Base-by-base conservation (phyloP, 2,329 filamentous ascomycete genomes). In the Gliomastix tumulicola region DNA sequence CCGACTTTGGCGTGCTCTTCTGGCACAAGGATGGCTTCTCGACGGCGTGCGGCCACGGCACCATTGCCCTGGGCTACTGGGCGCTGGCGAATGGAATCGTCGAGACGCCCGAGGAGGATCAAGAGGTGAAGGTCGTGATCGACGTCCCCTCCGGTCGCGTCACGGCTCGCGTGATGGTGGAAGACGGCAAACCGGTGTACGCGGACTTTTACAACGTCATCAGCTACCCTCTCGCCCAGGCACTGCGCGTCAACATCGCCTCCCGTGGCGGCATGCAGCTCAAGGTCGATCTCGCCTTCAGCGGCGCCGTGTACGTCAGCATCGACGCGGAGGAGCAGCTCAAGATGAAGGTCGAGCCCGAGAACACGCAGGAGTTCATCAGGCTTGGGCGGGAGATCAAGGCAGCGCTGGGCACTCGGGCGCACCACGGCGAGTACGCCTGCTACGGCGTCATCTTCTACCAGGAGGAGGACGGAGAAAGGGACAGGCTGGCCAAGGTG, bases 21-120 rank as follows among this genome's bases (percentile, higher is more conserved):
- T 53, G 49, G 49, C 50, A 53, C 16, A 53, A 50, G 10, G 49
- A 53, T 23, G 49, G 49, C 7, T 51, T 52, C 34, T 53, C 49
- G 1, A 52, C 49, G 1, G 49, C 49, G 1, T 52, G 49, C 5
- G 49, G 49, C 2, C 49, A 53, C 7, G 50, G 49, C 1, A 51
- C 50, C 1, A 53, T 53, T 21, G 49, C 47, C 3, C n/a, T 53
- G 6, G 49, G 50, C 1, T 51, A 46, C 16, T 52, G 49, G 49
- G 48, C 49, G 7, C 17, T 49, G 1, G 9, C 21, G 3, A 38
- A 32, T 3, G 38, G 41, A 19, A 21, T 43, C 16, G 36, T 43
- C 8, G 15, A 43, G 22, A 15, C 30, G 10, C 25, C 35, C 4
- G 25, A 28, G 25, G 25, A 28, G 3, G 25, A 34, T 20, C 30